Evolutionary conservation across 257 asterid species (phyloP), one percentile per base, ranked within the genome.

Genomic region (Buddleja alternifolia): DNA sequence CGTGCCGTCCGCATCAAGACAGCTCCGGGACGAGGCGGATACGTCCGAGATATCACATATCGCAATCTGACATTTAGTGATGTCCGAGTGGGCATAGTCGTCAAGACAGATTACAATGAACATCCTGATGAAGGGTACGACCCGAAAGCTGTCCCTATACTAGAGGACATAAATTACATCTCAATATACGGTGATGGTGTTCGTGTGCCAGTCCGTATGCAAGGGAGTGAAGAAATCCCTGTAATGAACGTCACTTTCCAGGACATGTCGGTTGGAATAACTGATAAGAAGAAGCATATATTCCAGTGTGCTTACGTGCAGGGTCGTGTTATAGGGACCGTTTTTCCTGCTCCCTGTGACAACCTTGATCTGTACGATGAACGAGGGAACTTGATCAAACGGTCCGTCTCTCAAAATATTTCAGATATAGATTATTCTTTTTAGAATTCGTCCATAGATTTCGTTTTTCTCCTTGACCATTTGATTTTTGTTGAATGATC

Each of bases 1-100:
- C 91, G 99, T 10, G 99, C 85, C 1, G 83, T 94, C n/a, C 83
- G 97, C 57, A 94, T 94, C 91, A 89, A 94, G 88, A 89, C 97
- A 29, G 97, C 97, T 10, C 75, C 97, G 0, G 97, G 99, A 14
- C 73, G 97, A 71, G 99, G 99, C 60, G 98, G 96, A 15, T 89
- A 91, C 4, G 89, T 94, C 17, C 88, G 93, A 1, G 77, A 83
- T 8, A 86, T 94, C 40, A 75, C 84, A 7, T 94, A 83, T 60
- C 81, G 79, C 23, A 94, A 94, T 60, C 68, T 94, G 21, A 94
- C 97, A 67, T 85, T 94, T 23, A 87, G 82, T n/a, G 86, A 82
- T 3, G 78, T 82, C 6, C 88, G 99, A 4, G 99, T 87, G 25
- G 99, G 99, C 6, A 86, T 94, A 4, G 96, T 94, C 41, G 82